Conservation (phyloP, 2,329 filamentous ascomycete genomes). For the Botrytis sinoallii region DNA sequence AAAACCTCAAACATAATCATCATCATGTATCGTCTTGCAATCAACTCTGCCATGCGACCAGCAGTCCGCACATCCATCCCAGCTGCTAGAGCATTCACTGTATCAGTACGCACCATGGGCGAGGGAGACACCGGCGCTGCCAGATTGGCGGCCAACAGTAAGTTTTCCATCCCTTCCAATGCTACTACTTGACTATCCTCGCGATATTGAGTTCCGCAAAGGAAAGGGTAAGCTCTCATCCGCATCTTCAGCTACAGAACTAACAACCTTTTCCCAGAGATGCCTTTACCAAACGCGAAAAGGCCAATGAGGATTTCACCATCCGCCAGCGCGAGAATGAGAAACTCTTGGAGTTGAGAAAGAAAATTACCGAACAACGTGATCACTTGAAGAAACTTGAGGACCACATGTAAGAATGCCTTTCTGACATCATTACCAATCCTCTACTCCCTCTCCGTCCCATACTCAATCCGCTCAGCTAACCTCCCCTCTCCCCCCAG, state of each 20-base stretch:
- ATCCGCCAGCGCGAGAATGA: constrained; percentile 23
- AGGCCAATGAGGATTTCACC: constrained; percentile 48
- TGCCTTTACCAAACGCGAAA: constrained; percentile 88
- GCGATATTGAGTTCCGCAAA: constrained; percentile 4
- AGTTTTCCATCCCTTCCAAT: constrained; percentile 10
- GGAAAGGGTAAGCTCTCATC: background rate
- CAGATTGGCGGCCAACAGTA: constrained; percentile 29
- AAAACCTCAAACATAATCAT: constrained; percentile 18
- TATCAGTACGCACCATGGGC: constrained; percentile 48
- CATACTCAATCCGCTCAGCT: background rate
- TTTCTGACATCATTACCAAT: background rate
- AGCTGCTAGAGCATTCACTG: constrained; percentile 49
- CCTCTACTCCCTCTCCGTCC: background rate
- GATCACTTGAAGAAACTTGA: constrained; percentile 81
- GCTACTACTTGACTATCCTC: constrained; percentile 4
- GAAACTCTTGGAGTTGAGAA: constrained; percentile 67
- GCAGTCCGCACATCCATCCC: constrained; percentile 45
- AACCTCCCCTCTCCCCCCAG: constrained; percentile 44
- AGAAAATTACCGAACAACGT: constrained; percentile 73
- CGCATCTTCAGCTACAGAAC: constrained; percentile 10
- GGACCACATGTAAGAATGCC: constrained; percentile 72
- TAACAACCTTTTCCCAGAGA: constrained; percentile 57
- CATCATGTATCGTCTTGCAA: constrained; percentile 64
- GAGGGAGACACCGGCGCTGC: constrained; percentile 56
- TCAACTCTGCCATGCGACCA: constrained; percentile 49